phyloP scores from a whole-genome alignment of 2,329 filamentous ascomycete genomes.

The Daldinia sp. region DNA sequence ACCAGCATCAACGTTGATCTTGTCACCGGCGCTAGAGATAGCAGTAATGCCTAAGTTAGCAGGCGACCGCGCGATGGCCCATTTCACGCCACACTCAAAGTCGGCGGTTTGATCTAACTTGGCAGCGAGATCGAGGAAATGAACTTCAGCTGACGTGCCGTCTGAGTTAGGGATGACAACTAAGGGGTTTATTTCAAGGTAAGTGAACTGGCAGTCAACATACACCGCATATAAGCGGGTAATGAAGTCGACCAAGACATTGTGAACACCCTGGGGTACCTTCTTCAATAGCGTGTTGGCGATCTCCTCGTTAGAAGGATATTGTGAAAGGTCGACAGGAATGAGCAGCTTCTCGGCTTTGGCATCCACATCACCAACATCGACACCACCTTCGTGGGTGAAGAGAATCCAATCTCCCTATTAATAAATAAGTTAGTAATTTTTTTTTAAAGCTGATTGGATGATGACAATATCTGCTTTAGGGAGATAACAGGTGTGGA shows the following conservation, averaged over 20 bases:
- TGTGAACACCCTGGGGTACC: slow-evolving; percentile 95
- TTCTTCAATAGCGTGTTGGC: slow-evolving; percentile 87
- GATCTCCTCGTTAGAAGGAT: slow-evolving; percentile 96
- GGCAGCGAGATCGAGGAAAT: slow-evolving; percentile 98
- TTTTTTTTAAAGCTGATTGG: slow-evolving; percentile 41
- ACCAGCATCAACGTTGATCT: slow-evolving; percentile 94
- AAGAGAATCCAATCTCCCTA: slow-evolving; percentile 99
- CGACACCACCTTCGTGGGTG: slow-evolving; percentile 99
- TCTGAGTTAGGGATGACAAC: slow-evolving; percentile 96
- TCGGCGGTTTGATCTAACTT: slow-evolving; percentile 99
- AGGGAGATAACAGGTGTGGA: slow-evolving; percentile 22
- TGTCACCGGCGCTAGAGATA: slow-evolving; percentile 71
- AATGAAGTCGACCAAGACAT: slow-evolving; percentile 99
- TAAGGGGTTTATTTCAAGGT: slow-evolving; percentile 99
- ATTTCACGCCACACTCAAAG: slow-evolving; percentile 99
- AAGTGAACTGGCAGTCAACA: slow-evolving; percentile 99
- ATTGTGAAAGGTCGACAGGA: slow-evolving; percentile 93
- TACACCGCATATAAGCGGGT: slow-evolving; percentile 98
- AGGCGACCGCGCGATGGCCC: slow-evolving; percentile 94
- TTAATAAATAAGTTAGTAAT: slow-evolving; percentile 37
- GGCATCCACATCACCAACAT: slow-evolving; percentile 98
- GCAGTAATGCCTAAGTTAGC: slow-evolving; percentile 86
- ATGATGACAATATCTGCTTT: slow-evolving; percentile 16
- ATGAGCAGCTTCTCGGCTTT: slow-evolving; percentile 99
- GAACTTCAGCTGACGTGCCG: slow-evolving; percentile 90